Evolutionary conservation across 2,329 filamentous ascomycete genomes (phyloP), one percentile per base, ranked within the genome.

Genomic region (Exophiala mesophila): DNA sequence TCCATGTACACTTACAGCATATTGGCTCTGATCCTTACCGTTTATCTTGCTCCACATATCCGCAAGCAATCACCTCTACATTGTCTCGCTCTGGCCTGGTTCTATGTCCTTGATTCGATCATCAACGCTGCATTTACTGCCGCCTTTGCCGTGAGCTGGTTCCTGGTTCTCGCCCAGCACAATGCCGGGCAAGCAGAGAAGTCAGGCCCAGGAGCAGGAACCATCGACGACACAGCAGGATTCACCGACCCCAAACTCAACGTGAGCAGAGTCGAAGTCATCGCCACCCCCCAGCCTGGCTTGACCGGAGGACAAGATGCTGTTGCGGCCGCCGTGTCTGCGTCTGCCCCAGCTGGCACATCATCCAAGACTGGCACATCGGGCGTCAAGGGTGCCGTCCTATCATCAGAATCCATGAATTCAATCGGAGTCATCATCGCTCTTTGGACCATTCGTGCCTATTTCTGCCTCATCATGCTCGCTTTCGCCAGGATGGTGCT

Each of bases 1-100:
- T 85, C 84, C 44, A 92, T 94, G 74, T 96, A 95, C 72, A 74
- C 94, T 36, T 94, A 94, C 73, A 92, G 85, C 18, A 74, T 92
- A 48, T 56, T 78, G 50, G 76, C 85, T 19, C 78, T 95, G 51
- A 70, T 74, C 51, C 66, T 84, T 33, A 76, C 86, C 54, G 72
- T 77, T 38, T 76, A 80, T 57, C 80, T 94, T 35, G 76, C 85
- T 57, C 85, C 85, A 36, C 83, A 92, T 61, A 86, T 96, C 61
- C 82, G 85, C 52, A 76, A 78, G 56, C 83, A 87, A 58, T 82
- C 77, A 20, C 85, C 88, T 1, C 78, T 95, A 43, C 82, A 94
- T 59, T 85, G 81, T 55, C 73, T 96, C 18, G 77, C 80, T 2
- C 78, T 96, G 39, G 87, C 88, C 3, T 94, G 87, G 76, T 72